Evolutionary conservation across 495 filamentous ascomycete genomes (phyloP).

Genomic region (Achaetomiella virescens): DNA sequence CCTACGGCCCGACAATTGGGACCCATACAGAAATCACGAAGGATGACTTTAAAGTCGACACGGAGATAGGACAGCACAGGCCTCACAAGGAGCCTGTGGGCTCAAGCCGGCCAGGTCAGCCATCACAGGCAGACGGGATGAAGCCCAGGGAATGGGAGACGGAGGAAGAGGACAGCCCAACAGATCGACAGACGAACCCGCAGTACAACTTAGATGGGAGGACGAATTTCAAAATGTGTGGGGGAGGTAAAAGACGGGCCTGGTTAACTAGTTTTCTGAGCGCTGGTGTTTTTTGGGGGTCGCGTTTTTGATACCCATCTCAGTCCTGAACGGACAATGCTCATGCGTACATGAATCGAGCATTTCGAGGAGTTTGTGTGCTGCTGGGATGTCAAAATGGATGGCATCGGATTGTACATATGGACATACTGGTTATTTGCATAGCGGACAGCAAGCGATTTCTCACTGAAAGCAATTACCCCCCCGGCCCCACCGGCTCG

Average conservation of each 20-base stretch:
- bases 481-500: too few species aligned
- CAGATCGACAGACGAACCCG: not conserved
- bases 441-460: too few species aligned
- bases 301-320: constrained; percentile 10
- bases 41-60: constrained; percentile 29
- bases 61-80: constrained; percentile 17
- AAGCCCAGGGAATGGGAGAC: constrained; percentile 17
- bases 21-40: constrained; percentile 23
- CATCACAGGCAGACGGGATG: constrained; percentile 3
- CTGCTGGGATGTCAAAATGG: too few species aligned
- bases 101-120: constrained; percentile 4
- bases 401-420: too few species aligned
- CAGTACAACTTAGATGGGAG: constrained; percentile 19
- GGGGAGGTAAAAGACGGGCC: constrained; percentile 17
- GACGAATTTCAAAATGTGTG: constrained; percentile 32
- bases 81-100: constrained; percentile 12
- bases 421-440: too few species aligned
- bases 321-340: not conserved
- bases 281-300: not conserved
- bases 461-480: too few species aligned
- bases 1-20: constrained; percentile 27
- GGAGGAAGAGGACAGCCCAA: not conserved
- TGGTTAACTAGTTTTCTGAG: not conserved
- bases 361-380: constrained; percentile 5
- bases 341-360: not conserved